Evolutionary conservation across 2,329 filamentous ascomycete genomes (phyloP).

Genomic region (Corniculantispora saksenae): DNA sequence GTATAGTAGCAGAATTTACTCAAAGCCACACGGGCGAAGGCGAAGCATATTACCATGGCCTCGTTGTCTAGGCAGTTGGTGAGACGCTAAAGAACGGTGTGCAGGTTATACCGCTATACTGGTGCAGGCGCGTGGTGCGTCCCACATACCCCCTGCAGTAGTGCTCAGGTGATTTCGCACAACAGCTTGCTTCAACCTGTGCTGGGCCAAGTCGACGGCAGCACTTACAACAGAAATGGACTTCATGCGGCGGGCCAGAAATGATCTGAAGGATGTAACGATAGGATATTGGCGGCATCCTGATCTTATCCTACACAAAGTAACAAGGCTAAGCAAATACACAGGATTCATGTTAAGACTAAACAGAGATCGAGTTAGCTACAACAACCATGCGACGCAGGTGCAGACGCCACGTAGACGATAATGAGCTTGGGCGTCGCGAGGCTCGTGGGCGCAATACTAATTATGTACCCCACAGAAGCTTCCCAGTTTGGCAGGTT

Average conservation of each 20-base stretch:
- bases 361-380: neutral
- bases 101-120: too few relatives aligned
- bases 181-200: neutral
- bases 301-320: neutral
- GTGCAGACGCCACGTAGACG: slow-evolving; percentile 1
- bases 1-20: too few relatives aligned
- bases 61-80: too few relatives aligned
- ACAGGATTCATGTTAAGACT: neutral
- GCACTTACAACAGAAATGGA: neutral
- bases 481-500: slow-evolving; percentile 14
- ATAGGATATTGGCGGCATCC: neutral
- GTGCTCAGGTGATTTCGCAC: neutral
- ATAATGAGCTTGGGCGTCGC: too few relatives aligned
- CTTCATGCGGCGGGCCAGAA: neutral
- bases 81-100: too few relatives aligned
- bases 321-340: neutral
- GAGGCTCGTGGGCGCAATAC: neutral
- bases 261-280: neutral
- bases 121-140: too few relatives aligned
- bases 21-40: too few relatives aligned
- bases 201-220: too few relatives aligned
- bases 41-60: too few relatives aligned
- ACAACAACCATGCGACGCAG: neutral
- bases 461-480: neutral
- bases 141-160: too few relatives aligned